Percentiles rank a stretch among this genome's conserved stretches.
Evolutionary conservation across 163 green algal genomes (phyloP).

Genomic region (Trebouxia gelatinosa): DNA sequence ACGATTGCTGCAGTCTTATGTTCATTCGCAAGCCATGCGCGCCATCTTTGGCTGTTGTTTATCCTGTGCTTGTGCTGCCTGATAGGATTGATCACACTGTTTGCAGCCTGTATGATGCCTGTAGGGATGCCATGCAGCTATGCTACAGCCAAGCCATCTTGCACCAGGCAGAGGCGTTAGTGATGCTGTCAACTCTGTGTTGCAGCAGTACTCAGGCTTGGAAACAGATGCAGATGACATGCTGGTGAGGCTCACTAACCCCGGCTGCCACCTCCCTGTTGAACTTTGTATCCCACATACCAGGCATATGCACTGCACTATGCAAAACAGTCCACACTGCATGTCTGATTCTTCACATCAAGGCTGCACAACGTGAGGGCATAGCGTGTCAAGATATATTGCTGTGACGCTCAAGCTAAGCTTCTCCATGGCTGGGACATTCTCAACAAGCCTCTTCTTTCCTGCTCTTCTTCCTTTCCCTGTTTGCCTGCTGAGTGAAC

Average conservation of each 20-base stretch:
- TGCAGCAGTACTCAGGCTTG: slow-evolving; percentile 43
- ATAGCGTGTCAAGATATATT: neutral
- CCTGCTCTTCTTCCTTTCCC: neutral
- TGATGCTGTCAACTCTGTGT: slow-evolving; percentile 32
- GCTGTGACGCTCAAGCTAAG: neutral
- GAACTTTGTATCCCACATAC: neutral
- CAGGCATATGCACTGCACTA: no score
- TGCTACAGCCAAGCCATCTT: slow-evolving; percentile 40
- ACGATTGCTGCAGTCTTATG: no score
- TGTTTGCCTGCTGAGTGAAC: neutral
- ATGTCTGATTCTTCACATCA: neutral
- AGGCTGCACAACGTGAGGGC: neutral
- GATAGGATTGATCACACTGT: no score
- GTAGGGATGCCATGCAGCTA: slow-evolving; percentile 38
- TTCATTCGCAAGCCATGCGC: no score
- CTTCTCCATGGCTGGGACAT: no score
- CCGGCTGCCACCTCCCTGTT: neutral
- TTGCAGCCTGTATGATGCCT: no score
- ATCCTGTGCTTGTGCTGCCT: no score
- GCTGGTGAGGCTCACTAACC: slow-evolving; percentile 12
- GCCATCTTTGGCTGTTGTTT: no score
- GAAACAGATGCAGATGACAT: slow-evolving; percentile 35
- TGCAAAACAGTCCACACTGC: no score
- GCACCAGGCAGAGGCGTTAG: neutral
- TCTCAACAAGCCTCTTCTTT: no score